Percentiles rank a stretch among this genome's conserved stretches.
Evolutionary conservation across 2,329 filamentous ascomycete genomes (phyloP).

Genomic region (Allantophomopsis lycopodina): DNA sequence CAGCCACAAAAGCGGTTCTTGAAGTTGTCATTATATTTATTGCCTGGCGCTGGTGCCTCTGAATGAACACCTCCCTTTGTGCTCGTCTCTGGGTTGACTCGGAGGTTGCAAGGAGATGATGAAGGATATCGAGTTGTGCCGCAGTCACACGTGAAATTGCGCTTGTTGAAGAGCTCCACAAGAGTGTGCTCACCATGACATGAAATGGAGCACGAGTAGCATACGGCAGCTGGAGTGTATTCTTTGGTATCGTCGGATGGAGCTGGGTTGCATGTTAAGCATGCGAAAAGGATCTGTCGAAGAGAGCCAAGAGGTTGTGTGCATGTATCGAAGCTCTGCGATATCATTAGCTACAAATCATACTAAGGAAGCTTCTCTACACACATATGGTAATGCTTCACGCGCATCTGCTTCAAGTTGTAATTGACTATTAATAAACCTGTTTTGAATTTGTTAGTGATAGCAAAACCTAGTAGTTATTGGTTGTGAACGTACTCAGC

Average conservation of each 20-base stretch:
- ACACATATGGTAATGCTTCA: constrained; percentile 84
- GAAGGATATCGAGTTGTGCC: constrained; percentile 65
- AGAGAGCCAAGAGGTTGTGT: constrained; percentile 81
- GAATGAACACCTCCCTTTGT: constrained; percentile 65
- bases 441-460: constrained; percentile 20
- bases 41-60: constrained; percentile 56
- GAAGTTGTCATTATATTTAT: constrained; percentile 95
- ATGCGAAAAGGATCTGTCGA: constrained; percentile 82
- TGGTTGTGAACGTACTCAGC: constrained; percentile 17
- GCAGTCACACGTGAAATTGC: constrained; percentile 93
- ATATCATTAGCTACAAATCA: constrained; percentile 5
- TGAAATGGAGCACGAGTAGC: constrained; percentile 92
- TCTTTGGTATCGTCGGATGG: constrained; percentile 46
- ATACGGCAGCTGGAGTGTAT: constrained; percentile 69
- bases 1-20: constrained; percentile 87
- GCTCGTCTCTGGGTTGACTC: constrained; percentile 59
- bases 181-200: constrained; percentile 93
- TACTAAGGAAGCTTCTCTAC: constrained; percentile 12
- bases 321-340: constrained; percentile 81
- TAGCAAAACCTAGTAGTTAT: background rate
- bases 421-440: constrained; percentile 81
- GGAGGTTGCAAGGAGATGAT: constrained; percentile 61
- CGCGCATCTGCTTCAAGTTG: constrained; percentile 88
- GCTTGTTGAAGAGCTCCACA: constrained; percentile 91
- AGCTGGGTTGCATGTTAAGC: constrained; percentile 82